These are phyloP conservation scores for Thelephora aurantiotincta DNA, from an alignment of 768 basidiomycete genomes.

Conservation along the genomic window DNA sequence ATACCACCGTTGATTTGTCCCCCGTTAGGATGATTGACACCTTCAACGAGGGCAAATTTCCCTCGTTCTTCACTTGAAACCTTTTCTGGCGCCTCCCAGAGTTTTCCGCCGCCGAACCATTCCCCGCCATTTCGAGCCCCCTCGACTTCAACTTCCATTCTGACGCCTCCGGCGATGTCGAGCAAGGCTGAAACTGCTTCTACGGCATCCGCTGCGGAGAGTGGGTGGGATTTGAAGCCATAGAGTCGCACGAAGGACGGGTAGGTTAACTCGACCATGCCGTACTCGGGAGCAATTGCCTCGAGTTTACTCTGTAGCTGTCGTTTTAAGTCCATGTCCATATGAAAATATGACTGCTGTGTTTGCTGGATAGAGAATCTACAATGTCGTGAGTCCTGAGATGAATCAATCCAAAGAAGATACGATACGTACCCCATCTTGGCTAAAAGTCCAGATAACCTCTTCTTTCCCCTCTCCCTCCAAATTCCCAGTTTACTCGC, in stretches of 20 bases:
- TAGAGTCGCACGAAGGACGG: slow-evolving; percentile 88
- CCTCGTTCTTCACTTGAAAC: slow-evolving; percentile 24
- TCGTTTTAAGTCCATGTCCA: slow-evolving; percentile 91
- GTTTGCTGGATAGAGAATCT: slow-evolving; percentile 93
- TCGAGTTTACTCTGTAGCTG: slow-evolving; percentile 70
- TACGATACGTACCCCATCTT: slow-evolving; percentile 81
- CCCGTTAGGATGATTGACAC: slow-evolving; percentile 7
- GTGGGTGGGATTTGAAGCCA: slow-evolving; percentile 77
- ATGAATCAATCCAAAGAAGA: not conserved
- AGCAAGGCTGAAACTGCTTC: slow-evolving; percentile 80
- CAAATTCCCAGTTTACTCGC: slow-evolving; percentile 92
- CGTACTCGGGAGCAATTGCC: slow-evolving; percentile 87
- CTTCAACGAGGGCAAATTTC: slow-evolving; percentile 21
- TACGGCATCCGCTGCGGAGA: slow-evolving; percentile 87
- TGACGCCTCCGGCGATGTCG: slow-evolving; percentile 83
- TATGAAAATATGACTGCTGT: slow-evolving; percentile 86
- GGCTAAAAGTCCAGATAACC: slow-evolving; percentile 80
- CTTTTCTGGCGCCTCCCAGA: slow-evolving; percentile 49
- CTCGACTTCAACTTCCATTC: slow-evolving; percentile 82
- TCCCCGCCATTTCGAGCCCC: slow-evolving; percentile 85
- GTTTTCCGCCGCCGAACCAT: slow-evolving; percentile 79
- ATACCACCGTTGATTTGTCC: slow-evolving; percentile 9
- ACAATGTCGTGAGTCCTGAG: slow-evolving; percentile 1
- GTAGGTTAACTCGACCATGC: slow-evolving; percentile 84
- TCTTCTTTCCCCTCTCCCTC: slow-evolving; percentile 87